phyloP scores from a whole-genome alignment of 257 asterid species.

The Solanum bulbocastanum region DNA sequence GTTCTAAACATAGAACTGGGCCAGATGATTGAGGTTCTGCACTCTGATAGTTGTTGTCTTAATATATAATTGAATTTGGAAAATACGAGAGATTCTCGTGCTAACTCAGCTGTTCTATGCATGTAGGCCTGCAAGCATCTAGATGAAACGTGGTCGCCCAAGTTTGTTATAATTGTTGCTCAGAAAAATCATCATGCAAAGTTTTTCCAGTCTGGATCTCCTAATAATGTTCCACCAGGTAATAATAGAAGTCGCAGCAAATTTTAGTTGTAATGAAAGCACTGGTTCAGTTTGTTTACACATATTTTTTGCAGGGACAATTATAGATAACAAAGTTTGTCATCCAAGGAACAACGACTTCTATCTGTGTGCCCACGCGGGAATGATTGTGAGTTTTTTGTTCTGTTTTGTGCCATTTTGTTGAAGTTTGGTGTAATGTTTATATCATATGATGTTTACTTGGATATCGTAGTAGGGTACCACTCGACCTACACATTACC shows the following conservation, averaged over 20 bases:
- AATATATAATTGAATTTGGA: not conserved
- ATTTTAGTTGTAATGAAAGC: not conserved
- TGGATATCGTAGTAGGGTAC: constrained; percentile 47
- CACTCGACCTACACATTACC: constrained; percentile 80
- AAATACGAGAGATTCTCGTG: not conserved
- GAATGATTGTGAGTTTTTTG: constrained; percentile 60
- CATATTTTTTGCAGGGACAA: constrained; percentile 51
- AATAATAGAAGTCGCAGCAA: not conserved
- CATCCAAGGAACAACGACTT: constrained; percentile 90
- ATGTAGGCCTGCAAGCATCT: constrained; percentile 78
- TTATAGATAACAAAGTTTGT: constrained; percentile 71
- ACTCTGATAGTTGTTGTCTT: not conserved
- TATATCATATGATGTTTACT: not conserved
- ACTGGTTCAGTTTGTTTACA: not conserved
- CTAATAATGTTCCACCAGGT: constrained; percentile 92
- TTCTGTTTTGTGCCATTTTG: not conserved
- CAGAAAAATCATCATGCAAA: constrained; percentile 94
- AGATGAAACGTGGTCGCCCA: constrained; percentile 72
- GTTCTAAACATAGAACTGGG: constrained; percentile 71
- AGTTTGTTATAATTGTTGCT: constrained; percentile 71
- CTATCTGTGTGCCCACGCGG: constrained; percentile 85
- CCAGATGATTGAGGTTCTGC: constrained; percentile 68
- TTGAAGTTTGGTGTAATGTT: not conserved
- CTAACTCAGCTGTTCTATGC: not conserved
- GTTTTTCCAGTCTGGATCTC: constrained; percentile 59